These are phyloP conservation scores for Lumnitzera racemosa DNA, from an alignment of 345 rosid genomes.

Conservation along the genomic window DNA sequence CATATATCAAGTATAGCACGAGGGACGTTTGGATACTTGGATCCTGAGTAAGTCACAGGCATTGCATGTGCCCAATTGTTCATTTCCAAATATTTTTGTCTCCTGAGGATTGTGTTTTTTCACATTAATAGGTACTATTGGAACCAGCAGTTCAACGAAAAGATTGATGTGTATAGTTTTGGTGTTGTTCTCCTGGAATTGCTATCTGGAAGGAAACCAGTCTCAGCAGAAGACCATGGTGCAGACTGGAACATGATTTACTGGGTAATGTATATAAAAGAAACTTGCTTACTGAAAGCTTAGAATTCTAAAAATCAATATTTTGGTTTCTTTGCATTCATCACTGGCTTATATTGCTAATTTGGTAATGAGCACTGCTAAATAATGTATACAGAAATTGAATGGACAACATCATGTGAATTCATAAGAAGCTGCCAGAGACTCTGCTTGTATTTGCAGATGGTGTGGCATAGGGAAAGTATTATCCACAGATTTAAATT, in stretches of 20 bases:
- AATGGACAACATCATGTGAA: too few species aligned
- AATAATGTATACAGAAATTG: too few species aligned
- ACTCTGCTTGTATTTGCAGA: too few species aligned
- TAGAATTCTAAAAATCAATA: too few species aligned
- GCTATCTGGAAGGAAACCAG: constrained; percentile 84
- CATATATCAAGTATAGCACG: constrained; percentile 89
- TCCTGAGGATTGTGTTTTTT: too few species aligned
- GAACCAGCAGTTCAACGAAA: constrained; percentile 82
- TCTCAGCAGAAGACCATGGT: constrained; percentile 78
- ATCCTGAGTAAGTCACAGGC: constrained; percentile 68
- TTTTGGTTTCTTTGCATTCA: too few species aligned
- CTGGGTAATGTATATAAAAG: constrained; percentile 44
- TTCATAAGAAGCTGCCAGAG: too few species aligned
- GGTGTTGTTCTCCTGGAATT: constrained; percentile 94
- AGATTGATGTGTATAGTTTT: constrained; percentile 95
- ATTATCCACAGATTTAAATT: too few species aligned
- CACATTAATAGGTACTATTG: constrained; percentile 62
- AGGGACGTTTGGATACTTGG: constrained; percentile 93
- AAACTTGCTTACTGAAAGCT: background rate
- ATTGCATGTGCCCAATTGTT: background rate
- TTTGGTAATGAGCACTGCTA: too few species aligned
- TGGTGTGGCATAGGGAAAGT: too few species aligned
- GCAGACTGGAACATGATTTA: constrained; percentile 80
- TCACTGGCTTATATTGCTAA: too few species aligned
- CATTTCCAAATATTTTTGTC: too few species aligned